phyloP scores from a whole-genome alignment of 768 basidiomycete species.

The Termitomyces heimii region DNA sequence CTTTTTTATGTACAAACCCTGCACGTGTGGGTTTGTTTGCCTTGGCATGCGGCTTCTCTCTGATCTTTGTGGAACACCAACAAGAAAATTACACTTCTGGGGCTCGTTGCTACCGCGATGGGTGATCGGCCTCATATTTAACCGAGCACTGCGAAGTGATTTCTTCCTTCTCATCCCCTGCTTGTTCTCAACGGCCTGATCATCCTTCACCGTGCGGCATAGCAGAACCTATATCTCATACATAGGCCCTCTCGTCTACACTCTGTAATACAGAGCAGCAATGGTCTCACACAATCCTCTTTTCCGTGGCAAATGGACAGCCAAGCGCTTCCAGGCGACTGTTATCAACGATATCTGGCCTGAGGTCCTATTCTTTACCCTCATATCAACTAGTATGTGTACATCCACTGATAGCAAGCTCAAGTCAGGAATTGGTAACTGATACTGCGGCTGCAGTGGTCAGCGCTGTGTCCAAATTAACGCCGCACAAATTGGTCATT shows the following conservation, averaged over 20 bases:
- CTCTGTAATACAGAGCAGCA: not conserved
- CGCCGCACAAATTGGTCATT: constrained; percentile 40
- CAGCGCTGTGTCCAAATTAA: constrained; percentile 43
- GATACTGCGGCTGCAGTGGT: constrained; percentile 39
- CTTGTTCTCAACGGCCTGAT: not conserved
- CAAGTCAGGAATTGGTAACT: not conserved
- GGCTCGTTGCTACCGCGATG: constrained; percentile 14
- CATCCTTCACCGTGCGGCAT: not conserved
- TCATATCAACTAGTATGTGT: constrained; percentile 47
- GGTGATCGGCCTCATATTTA: constrained; percentile 7
- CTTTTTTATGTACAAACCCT: not conserved
- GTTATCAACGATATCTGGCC: constrained; percentile 67
- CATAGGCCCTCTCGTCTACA: constrained; percentile 1
- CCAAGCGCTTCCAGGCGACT: constrained; percentile 49
- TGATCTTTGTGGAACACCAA: not conserved
- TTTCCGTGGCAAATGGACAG: constrained; percentile 39
- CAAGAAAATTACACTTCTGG: not conserved
- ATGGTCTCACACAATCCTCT: constrained; percentile 44
- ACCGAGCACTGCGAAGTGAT: not conserved
- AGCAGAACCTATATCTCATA: not conserved
- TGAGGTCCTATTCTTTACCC: constrained; percentile 54
- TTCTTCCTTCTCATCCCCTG: not conserved
- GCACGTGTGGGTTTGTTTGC: not conserved
- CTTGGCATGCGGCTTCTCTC: not conserved
- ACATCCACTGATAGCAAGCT: not conserved